Percentiles rank a stretch among this genome's conserved stretches.
Conservation (phyloP, 2,329 filamentous ascomycete genomes). For the Plenodomus lindquistii region DNA sequence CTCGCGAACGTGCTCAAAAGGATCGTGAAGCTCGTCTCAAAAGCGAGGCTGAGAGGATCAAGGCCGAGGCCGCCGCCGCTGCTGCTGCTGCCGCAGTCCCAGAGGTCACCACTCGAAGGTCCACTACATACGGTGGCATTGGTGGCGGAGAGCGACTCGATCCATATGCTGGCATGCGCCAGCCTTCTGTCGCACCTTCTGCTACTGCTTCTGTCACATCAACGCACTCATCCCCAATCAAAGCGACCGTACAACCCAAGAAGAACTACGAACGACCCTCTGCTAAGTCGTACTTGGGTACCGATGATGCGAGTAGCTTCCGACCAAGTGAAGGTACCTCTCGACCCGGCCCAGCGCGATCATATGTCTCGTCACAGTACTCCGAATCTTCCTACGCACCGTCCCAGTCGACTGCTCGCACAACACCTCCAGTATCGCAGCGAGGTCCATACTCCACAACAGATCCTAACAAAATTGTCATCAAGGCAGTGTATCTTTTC, state of each 20-base stretch:
- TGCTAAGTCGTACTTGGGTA: conserved; percentile 61
- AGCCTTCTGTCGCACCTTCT: conserved; percentile 48
- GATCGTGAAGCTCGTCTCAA: conserved; percentile 44
- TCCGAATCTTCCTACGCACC: conserved; percentile 87
- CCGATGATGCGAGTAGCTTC: conserved; percentile 47
- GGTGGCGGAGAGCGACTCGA: conserved; percentile 70
- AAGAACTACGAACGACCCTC: conserved; percentile 53
- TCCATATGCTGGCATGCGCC: conserved; percentile 63
- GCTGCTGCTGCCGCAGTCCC: conserved; percentile 25
- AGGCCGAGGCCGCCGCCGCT: conserved; percentile 15
- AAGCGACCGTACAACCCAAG: conserved; percentile 44
- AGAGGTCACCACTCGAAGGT: conserved; percentile 31
- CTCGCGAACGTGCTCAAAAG: conserved; percentile 44
- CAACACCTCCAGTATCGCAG: conserved; percentile 79
- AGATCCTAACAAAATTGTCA: conserved; percentile 94
- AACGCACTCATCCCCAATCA: conserved; percentile 45
- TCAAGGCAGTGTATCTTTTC: conserved; percentile 90
- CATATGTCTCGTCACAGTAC: conserved; percentile 56
- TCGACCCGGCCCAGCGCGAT: conserved; percentile 27
- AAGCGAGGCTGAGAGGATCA: conserved; percentile 39
- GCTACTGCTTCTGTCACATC: conserved; percentile 38
- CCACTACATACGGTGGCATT: conserved; percentile 44
- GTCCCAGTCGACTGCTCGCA: conserved; percentile 80
- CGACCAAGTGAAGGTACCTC: conserved; percentile 2
- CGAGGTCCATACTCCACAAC: conserved; percentile 81